Evolutionary conservation across 441 rosid species (phyloP).

Genomic region (Eutrema salsugineum): DNA sequence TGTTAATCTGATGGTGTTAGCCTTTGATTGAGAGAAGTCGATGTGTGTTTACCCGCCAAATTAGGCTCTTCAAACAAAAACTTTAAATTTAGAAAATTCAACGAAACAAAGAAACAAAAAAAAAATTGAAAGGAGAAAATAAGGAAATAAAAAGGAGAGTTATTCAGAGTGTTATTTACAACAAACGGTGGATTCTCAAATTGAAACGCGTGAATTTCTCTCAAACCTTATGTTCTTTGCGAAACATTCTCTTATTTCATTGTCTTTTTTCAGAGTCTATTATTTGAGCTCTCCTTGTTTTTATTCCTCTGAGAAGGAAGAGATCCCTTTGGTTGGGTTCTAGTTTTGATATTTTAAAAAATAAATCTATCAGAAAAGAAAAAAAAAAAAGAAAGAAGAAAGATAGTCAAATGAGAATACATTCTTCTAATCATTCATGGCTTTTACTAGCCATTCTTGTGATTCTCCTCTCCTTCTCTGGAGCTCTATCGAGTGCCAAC

Average conservation of each 20-base stretch:
- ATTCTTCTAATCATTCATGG: neutral
- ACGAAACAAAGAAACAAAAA: slow-evolving; percentile 9
- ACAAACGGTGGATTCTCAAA: slow-evolving; percentile 8
- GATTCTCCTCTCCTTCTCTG: slow-evolving; percentile 23
- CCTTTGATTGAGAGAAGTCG: neutral
- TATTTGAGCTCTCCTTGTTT: slow-evolving; percentile 23
- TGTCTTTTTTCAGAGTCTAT: neutral
- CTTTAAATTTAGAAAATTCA: slow-evolving; percentile 23
- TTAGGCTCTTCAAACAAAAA: slow-evolving; percentile 20
- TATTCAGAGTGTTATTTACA: neutral
- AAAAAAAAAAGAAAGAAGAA: neutral
- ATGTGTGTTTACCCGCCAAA: slow-evolving; percentile 16
- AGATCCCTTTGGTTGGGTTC: neutral
- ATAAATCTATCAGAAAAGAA: neutral
- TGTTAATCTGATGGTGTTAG: neutral
- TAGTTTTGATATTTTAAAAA: neutral
- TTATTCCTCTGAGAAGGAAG: slow-evolving; percentile 26
- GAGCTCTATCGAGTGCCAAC: slow-evolving; percentile 9
- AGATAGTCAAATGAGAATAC: slow-evolving; percentile 10
- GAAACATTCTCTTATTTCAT: slow-evolving; percentile 26
- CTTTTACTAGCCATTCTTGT: slow-evolving; percentile 25
- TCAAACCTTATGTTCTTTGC: slow-evolving; percentile 26
- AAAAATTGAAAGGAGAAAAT: neutral
- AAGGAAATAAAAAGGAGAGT: neutral
- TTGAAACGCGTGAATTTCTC: slow-evolving; percentile 29